Base-by-base conservation (phyloP, 1,284 basidiomycete species). In the Trichosporon asahii region DNA sequence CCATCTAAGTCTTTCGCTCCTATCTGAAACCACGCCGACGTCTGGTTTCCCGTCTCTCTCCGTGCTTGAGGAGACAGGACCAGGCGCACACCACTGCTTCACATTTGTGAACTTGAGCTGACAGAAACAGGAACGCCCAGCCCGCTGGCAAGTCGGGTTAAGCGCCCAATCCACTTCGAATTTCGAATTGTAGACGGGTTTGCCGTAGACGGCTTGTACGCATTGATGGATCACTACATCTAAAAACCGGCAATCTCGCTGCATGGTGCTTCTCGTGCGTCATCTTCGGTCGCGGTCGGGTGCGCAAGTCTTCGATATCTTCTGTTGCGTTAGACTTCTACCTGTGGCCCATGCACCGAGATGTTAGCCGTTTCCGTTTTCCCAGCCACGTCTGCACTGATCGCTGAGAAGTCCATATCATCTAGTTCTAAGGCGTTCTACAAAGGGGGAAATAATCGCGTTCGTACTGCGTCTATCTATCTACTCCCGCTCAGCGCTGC, bases 1-100 rank as follows among this genome's bases (percentile, higher is more conserved):
- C 89, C 86, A 61, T 61, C 57, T 61, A 61, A 61, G 57, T 61
- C 57, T 93, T 92, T 92, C 91, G 91, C 91, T 91, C 90, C 90
- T 91, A 91, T 92, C 91, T 94, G 90, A 94, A 84, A 76, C 77
- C 70, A 4, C 12, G 23, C 15, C 55, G 15, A 44, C 73, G 75
- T 70, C 44, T 37, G 61, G 68, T 69, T 25, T 55, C 40, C 31
- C 37, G 60, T 66, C 29, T 33, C 29, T 33, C 61, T 60, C 29
- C 64, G 57, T 73, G 67, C 66, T 65, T 53, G 40, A n/a, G 18
- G 40, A 27, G 27, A 31, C 29, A 31, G 27, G 68, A 53, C 2
- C 46, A 9, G 37, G 49, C 12, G 72, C 72, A 73, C 70, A 75
- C 72, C 21, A 23, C n/a, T 25, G 40, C 40, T 44, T 46, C 46